Conservation (phyloP, 768 basidiomycete species). For the Coprinellus micaceus region DNA sequence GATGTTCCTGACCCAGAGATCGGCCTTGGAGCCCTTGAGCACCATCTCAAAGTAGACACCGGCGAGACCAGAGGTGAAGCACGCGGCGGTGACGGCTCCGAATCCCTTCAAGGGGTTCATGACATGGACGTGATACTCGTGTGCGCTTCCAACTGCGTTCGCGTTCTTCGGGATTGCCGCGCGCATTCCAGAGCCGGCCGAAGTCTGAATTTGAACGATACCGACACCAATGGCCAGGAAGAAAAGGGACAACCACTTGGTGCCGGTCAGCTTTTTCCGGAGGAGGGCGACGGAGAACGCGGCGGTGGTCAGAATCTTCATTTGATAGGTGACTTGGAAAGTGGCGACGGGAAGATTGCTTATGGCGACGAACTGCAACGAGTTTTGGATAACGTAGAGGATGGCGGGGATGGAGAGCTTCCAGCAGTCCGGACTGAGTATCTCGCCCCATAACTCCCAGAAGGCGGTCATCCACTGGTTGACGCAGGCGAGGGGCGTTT, state of each 20-base stretch:
- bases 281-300: constrained; percentile 82
- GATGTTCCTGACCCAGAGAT: constrained; percentile 95
- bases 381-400: constrained; percentile 91
- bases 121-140: constrained; percentile 38
- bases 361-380: constrained; percentile 91
- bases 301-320: constrained; percentile 95
- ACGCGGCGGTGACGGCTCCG: constrained; percentile 83
- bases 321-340: constrained; percentile 95
- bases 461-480: constrained; percentile 17
- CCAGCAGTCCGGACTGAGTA: constrained; percentile 93
- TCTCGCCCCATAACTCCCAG: constrained; percentile 58
- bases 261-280: constrained; percentile 64
- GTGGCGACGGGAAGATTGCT: constrained; percentile 93
- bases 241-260: constrained; percentile 82
- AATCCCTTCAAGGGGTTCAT: constrained; percentile 65
- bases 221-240: constrained; percentile 87
- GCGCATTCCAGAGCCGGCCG: constrained; percentile 18
- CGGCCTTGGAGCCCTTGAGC: constrained; percentile 81
- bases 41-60: constrained; percentile 99
- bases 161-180: constrained; percentile 20
- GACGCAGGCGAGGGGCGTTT: background rate
- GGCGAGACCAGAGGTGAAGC: constrained; percentile 92
- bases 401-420: constrained; percentile 96
- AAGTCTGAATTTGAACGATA: constrained; percentile 80
- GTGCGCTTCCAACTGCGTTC: constrained; percentile 41